Percentiles rank a stretch among this genome's conserved stretches.
Evolutionary conservation across 305 asterid species (phyloP).

Genomic region (Fraxinus ornus): DNA sequence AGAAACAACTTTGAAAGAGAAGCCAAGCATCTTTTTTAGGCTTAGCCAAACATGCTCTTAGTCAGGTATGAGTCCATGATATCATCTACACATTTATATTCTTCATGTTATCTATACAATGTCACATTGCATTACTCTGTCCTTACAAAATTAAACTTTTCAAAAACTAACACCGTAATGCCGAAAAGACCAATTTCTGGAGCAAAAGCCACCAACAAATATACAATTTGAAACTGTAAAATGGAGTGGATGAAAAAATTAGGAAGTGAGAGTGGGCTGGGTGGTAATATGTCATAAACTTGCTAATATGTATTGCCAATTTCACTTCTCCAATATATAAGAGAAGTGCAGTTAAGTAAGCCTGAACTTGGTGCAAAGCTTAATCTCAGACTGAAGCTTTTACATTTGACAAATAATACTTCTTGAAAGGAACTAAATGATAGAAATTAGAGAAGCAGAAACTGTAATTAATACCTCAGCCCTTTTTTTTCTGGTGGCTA

Average conservation of each 20-base stretch:
- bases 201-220: neutral
- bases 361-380: neutral
- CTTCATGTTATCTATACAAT: neutral
- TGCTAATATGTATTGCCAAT: neutral
- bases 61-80: neutral
- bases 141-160: neutral
- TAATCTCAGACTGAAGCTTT: neutral
- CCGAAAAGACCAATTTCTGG: neutral
- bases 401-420: neutral
- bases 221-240: neutral
- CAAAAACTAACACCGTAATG: neutral
- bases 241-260: neutral
- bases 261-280: neutral
- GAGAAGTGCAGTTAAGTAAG: neutral
- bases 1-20: neutral
- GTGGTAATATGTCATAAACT: neutral
- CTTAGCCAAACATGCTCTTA: neutral
- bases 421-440: neutral
- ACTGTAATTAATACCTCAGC: slow-evolving; percentile 52
- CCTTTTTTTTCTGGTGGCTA: slow-evolving; percentile 77
- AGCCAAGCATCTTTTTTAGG: neutral
- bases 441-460: neutral
- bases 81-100: neutral
- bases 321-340: neutral
- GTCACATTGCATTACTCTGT: neutral